Conservation (phyloP, 2,329 filamentous ascomycete species). For the Cordyceps tenuipes region DNA sequence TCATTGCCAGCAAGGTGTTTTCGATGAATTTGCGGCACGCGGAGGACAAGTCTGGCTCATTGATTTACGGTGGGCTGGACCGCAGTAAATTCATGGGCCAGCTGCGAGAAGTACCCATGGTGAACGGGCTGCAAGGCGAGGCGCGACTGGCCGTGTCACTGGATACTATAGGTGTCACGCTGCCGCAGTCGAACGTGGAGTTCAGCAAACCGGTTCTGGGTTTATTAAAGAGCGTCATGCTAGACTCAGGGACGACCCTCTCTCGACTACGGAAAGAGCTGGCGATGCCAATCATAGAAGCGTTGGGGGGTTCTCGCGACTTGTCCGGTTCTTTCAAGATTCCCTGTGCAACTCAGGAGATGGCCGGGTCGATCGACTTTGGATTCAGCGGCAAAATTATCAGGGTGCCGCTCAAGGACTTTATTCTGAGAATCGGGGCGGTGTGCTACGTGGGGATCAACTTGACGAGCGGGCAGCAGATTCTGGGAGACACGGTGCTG, state of each 20-base stretch:
- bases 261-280: constrained; percentile 35
- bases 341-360: constrained; percentile 30
- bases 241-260: constrained; percentile 47
- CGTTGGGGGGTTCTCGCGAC: constrained; percentile 23
- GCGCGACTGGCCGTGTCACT: constrained; percentile 29
- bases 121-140: constrained; percentile 28
- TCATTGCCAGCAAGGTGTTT: constrained; percentile 43
- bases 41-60: constrained; percentile 34
- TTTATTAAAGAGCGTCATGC: constrained; percentile 28
- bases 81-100: constrained; percentile 41
- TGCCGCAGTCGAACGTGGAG: constrained; percentile 17
- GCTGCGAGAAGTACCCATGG: constrained; percentile 35
- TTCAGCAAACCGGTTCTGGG: constrained; percentile 20
- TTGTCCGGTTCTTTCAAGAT: constrained; percentile 36
- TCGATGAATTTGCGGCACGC: constrained; percentile 40
- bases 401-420: constrained; percentile 37
- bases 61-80: constrained; percentile 47
- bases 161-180: constrained; percentile 24
- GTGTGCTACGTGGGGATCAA: constrained; percentile 35
- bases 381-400: constrained; percentile 35
- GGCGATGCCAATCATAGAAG: constrained; percentile 28
- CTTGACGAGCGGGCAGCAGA: constrained; percentile 32
- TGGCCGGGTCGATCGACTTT: constrained; percentile 38
- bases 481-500: constrained; percentile 35
- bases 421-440: constrained; percentile 36